phyloP scores from a whole-genome alignment of 768 basidiomycete species.

The Mycena latifolia region DNA sequence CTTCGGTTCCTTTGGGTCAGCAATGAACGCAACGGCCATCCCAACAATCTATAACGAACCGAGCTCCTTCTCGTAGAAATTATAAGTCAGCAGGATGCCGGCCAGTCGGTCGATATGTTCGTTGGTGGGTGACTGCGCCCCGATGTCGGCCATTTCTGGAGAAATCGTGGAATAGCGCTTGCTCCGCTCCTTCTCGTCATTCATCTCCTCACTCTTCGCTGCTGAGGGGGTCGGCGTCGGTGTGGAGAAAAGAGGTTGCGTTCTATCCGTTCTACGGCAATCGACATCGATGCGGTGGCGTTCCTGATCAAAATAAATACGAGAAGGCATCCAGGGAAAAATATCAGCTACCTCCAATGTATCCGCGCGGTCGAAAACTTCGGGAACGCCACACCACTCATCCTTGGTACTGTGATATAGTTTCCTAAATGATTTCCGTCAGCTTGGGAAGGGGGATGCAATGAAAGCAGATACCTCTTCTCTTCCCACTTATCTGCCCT shows the following conservation, averaged over 20 bases:
- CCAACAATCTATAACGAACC: conserved; percentile 62
- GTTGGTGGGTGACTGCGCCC: conserved; percentile 90
- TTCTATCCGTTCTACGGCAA: conserved; percentile 95
- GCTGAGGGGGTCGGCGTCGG: conserved; percentile 46
- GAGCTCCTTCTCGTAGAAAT: conserved; percentile 89
- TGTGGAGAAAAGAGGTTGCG: conserved; percentile 87
- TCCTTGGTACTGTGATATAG: conserved; percentile 79
- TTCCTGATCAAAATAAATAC: conserved; percentile 59
- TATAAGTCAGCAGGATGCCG: conserved; percentile 90
- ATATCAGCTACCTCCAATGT: conserved; percentile 75
- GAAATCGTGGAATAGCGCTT: conserved; percentile 80
- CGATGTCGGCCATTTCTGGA: conserved; percentile 77
- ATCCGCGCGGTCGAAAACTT: conserved; percentile 84
- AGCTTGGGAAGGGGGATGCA: background rate
- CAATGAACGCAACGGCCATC: conserved; percentile 12
- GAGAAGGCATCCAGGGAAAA: conserved; percentile 33
- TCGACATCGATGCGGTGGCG: conserved; percentile 97
- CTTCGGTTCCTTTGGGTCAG: conserved; percentile 48
- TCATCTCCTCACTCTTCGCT: conserved; percentile 43
- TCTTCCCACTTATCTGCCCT: conserved; percentile 70
- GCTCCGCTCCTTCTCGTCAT: conserved; percentile 68
- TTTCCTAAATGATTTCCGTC: conserved; percentile 54
- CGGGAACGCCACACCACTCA: conserved; percentile 87
- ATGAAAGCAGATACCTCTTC: conserved; percentile 64
- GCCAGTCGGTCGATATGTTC: conserved; percentile 93